Evolutionary conservation across 2,329 filamentous ascomycete genomes (phyloP).

Genomic region (Aspergillus neoniger): DNA sequence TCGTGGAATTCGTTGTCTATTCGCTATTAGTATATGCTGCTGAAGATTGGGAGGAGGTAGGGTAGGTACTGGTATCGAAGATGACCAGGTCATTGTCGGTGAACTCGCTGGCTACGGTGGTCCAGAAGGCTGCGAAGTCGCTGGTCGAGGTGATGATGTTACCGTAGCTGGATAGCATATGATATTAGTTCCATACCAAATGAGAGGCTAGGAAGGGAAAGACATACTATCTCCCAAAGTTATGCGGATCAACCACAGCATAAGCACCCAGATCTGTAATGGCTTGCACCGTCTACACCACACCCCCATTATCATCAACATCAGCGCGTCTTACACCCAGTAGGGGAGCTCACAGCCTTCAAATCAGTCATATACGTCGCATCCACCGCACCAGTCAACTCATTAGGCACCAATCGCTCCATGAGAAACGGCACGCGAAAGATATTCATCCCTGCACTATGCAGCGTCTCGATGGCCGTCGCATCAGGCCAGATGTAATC

Average conservation of each 20-base stretch:
- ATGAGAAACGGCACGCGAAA: conserved; percentile 60
- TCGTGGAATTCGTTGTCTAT: conserved; percentile 65
- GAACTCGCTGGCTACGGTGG: conserved; percentile 57
- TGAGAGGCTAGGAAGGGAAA: not conserved
- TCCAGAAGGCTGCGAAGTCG: conserved; percentile 62
- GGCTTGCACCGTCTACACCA: conserved; percentile 34
- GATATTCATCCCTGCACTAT: conserved; percentile 57
- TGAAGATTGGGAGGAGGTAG: not conserved
- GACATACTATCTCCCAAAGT: conserved; percentile 52
- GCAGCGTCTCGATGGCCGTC: conserved; percentile 53
- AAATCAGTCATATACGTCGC: conserved; percentile 48
- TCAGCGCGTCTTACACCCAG: no score
- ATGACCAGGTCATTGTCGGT: conserved; percentile 58
- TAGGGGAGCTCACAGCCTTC: conserved; percentile 18
- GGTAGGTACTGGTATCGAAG: conserved; percentile 58
- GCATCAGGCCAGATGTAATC: conserved; percentile 66
- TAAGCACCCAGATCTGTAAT: conserved; percentile 52
- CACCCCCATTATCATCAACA: not conserved
- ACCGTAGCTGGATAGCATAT: conserved; percentile 14
- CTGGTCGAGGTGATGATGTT: conserved; percentile 42
- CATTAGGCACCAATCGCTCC: conserved; percentile 55
- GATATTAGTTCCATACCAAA: not conserved
- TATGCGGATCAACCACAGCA: conserved; percentile 62
- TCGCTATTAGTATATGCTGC: conserved; percentile 1
- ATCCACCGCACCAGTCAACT: conserved; percentile 48